Base-by-base conservation (phyloP, 1,284 basidiomycete genomes). In the Ceratobasidium theobromae region DNA sequence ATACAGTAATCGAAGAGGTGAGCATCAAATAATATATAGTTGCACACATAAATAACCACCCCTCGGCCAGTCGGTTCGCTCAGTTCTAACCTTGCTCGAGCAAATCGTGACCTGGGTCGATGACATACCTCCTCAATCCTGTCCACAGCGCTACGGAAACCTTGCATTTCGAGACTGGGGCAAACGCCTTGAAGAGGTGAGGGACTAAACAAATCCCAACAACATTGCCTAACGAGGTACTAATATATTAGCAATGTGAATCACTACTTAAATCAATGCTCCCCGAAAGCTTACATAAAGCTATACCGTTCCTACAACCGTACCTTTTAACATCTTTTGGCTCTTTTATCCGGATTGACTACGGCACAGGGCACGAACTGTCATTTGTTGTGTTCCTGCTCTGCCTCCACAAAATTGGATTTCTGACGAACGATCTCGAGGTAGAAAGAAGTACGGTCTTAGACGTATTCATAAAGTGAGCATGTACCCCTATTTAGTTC, bases 301-400 rank as follows among this genome's bases (percentile, higher is more conserved):
- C 84, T 0, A 78, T 86, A 25, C 84, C 84, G 2, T 84, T 85
- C 67, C 74, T 95, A 28, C 81, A 81, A 45, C 87, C 91, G 1
- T 94, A 97, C 73, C 77, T 99, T 51, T 73, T 91, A 32, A 85
- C 87, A 16, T 87, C 93, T 0, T 98, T 98, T 74, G 96, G 96
- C 5, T 95, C 93, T 11, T 92, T 94, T 71, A 83, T 84, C 2
- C 86, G 96, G 48, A 87, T 99, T 77, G 96, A 99, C 79, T 99
- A 98, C 74, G 97, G 96, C 0, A 95, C 94, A 1, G 96, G 96
- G 0, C 96, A 99, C 74, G 96, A 99, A 78, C 83, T 91, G 0
- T 88, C 90, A 0, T 98, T 97, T 74, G 84, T 84, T 5, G 77
- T 94, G n/a, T 88, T 90, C 68, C 80, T 98, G 21, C 82, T 88